Percentiles rank a stretch among this genome's conserved stretches.
These are phyloP conservation scores for Limnanthes douglasii DNA, from an alignment of 345 rosid genomes.

Conservation along the genomic window DNA sequence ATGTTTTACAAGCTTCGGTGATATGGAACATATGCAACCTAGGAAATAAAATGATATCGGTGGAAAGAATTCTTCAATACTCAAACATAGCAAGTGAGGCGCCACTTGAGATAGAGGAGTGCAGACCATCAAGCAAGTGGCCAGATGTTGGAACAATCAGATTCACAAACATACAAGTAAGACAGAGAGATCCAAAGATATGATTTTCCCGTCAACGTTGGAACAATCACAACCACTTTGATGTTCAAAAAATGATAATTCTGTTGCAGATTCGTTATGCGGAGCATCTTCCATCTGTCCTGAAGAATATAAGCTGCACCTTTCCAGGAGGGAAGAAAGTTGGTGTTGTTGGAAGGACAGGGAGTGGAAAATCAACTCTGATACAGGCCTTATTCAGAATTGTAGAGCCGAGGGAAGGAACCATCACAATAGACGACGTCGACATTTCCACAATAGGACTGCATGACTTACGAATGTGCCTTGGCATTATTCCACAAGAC, in stretches of 20 bases:
- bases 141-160: constrained; percentile 65
- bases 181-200: constrained; percentile 1
- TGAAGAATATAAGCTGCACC: constrained; percentile 60
- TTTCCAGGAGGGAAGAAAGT: constrained; percentile 76
- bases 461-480: constrained; percentile 74
- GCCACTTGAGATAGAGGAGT: constrained; percentile 41
- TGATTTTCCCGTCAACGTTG: too few relatives aligned
- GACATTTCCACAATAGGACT: constrained; percentile 81
- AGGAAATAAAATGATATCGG: constrained; percentile 84
- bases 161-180: constrained; percentile 68
- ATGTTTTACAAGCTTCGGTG: constrained; percentile 70
- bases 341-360: constrained; percentile 95
- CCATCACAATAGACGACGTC: constrained; percentile 59
- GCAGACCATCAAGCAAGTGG: constrained; percentile 62
- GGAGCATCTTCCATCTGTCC: constrained; percentile 78
- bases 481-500: constrained; percentile 94
- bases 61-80: constrained; percentile 83
- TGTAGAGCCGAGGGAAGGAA: constrained; percentile 75
- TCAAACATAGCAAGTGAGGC: constrained; percentile 68
- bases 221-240: too few relatives aligned
- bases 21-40: constrained; percentile 90
- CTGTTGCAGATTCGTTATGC: constrained; percentile 76
- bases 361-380: constrained; percentile 90
- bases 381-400: constrained; percentile 86
- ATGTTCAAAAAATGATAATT: too few relatives aligned